Percentiles rank a stretch among this genome's conserved stretches.
Evolutionary conservation across 768 basidiomycete genomes (phyloP).

Genomic region (Inosperma sp.): DNA sequence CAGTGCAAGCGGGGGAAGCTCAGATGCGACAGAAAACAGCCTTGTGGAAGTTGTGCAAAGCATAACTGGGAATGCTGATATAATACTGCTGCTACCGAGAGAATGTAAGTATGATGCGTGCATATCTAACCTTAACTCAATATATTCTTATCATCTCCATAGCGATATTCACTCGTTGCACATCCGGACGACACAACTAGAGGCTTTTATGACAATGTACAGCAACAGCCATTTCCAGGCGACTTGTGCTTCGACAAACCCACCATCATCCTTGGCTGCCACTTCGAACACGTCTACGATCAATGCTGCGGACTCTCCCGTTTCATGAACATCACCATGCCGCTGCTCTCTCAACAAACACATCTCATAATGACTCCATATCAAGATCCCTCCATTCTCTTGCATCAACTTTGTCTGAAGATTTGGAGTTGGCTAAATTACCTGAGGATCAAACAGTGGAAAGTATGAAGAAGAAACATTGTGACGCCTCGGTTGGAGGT

Average conservation of each 20-base stretch:
- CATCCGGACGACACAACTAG: conserved; percentile 70
- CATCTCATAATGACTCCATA: conserved; percentile 32
- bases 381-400: conserved; percentile 55
- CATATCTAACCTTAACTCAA: background rate
- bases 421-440: background rate
- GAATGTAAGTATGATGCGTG: conserved; percentile 47
- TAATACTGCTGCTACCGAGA: conserved; percentile 79
- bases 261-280: background rate
- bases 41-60: conserved; percentile 75
- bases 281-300: conserved; percentile 7
- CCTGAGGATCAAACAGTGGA: conserved; percentile 28
- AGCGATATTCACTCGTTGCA: conserved; percentile 81
- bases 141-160: conserved; percentile 6
- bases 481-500: too few species aligned
- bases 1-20: conserved; percentile 87
- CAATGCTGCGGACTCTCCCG: conserved; percentile 18
- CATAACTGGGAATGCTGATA: conserved; percentile 72
- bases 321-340: conserved; percentile 27
- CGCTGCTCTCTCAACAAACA: conserved; percentile 31
- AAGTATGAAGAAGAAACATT: too few species aligned
- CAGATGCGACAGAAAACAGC: conserved; percentile 75
- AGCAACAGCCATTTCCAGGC: conserved; percentile 40
- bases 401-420: conserved; percentile 17
- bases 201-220: conserved; percentile 52
- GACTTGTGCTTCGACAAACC: conserved; percentile 33